Evolutionary conservation across 345 rosid genomes (phyloP), one percentile per base, ranked within the genome.

Genomic region (Moringa oleifera): DNA sequence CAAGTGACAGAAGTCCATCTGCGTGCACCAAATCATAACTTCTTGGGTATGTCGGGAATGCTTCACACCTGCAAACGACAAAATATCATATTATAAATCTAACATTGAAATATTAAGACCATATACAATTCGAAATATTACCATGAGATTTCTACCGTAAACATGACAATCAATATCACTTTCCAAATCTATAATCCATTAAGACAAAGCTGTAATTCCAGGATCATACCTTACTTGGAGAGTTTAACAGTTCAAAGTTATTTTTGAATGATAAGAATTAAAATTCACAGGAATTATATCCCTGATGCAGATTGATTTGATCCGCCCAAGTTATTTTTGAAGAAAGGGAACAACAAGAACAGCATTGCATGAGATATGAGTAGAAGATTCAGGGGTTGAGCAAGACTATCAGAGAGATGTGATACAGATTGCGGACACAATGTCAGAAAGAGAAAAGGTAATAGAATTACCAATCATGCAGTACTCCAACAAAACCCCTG

Each of bases 11-110:
- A 50, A 95, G 88, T 60, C 87, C 90, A 52, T 82, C 85, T 0
- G 94, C 97, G 51, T 95, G 95, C 59, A 95, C 94, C 80, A 95
- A 71, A 71, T 95, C 99, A 65, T 91, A 95, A 56, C 91, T 84
- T 83, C 99, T 87, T 20, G 99, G 94, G 69, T 95, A 91, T 2
- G 88, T 80, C 2, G 99, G 99, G 76, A 91, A 95, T 69, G 94
- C 76, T 75, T 95, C 98, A 62, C 99, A 89, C 99, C 99, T 95
- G 80, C 63, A 62, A 53, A 65, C 16, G 55, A 56, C 20, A 31
- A 28, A 49, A n/a, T n/a, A n/a, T n/a, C n/a, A n/a, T n/a, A n/a
- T n/a, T n/a, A n/a, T n/a, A n/a, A n/a, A n/a, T n/a, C n/a, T n/a
- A n/a, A n/a, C n/a, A n/a, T n/a, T n/a, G n/a, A n/a, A n/a, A n/a